These are phyloP conservation scores for Linnemannia schmuckeri DNA, from an alignment of 192 early-diverging fungal species.

Conservation along the genomic window DNA sequence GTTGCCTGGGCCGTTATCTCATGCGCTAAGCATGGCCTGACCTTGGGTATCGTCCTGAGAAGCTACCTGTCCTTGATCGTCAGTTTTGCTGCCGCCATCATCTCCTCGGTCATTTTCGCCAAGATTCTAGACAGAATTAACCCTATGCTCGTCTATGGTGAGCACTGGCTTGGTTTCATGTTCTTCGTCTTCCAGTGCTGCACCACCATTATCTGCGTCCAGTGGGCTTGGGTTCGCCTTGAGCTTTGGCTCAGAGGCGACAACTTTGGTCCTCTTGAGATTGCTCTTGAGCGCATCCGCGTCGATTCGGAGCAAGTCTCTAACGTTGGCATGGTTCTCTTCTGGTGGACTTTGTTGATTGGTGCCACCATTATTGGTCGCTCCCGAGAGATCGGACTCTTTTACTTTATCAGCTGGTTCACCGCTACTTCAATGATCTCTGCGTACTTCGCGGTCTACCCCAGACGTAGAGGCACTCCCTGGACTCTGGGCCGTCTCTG, in stretches of 20 bases:
- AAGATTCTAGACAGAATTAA: slow-evolving; percentile 47
- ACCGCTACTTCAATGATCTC: slow-evolving; percentile 46
- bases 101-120: slow-evolving; percentile 37
- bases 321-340: slow-evolving; percentile 54
- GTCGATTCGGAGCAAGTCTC: slow-evolving; percentile 46
- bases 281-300: slow-evolving; percentile 42
- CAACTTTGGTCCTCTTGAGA: slow-evolving; percentile 29
- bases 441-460: slow-evolving; percentile 33
- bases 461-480: slow-evolving; percentile 25
- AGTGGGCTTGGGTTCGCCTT: slow-evolving; percentile 40
- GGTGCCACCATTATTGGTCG: slow-evolving; percentile 37
- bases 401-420: slow-evolving; percentile 61
- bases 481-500: slow-evolving; percentile 50
- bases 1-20: slow-evolving; percentile 32
- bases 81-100: slow-evolving; percentile 35
- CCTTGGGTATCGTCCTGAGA: slow-evolving; percentile 9
- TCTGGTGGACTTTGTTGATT: slow-evolving; percentile 62
- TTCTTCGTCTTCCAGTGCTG: slow-evolving; percentile 46
- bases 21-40: slow-evolving; percentile 23
- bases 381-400: slow-evolving; percentile 42
- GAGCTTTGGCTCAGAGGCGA: slow-evolving; percentile 44
- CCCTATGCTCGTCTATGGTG: slow-evolving; percentile 57
- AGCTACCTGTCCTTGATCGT: slow-evolving; percentile 34
- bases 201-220: slow-evolving; percentile 37
- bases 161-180: slow-evolving; percentile 43